A percentile compares a stretch with the other conserved stretches of the same genome.
phyloP scores from a whole-genome alignment of 2,329 filamentous ascomycete genomes.

The Colletotrichum graminicola region DNA sequence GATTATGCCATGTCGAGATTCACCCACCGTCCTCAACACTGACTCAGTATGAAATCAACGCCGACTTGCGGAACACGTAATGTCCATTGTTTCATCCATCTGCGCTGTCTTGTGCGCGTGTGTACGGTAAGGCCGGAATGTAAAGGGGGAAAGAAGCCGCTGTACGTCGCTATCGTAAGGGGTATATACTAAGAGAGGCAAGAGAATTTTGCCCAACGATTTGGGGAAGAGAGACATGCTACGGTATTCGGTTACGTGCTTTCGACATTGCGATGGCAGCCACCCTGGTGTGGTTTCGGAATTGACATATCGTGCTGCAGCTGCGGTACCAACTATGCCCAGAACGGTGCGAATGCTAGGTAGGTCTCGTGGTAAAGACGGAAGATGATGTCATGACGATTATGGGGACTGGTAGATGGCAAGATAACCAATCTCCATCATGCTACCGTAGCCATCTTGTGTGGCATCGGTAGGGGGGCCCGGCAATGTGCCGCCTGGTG shows the following conservation, averaged over 20 bases:
- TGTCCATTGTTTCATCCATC: not conserved
- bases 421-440: conserved; percentile 67
- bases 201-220: not conserved
- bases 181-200: conserved; percentile 10
- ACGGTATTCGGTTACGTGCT: not conserved
- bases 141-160: not conserved
- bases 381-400: not conserved
- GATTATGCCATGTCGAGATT: not conserved
- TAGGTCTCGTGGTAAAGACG: not conserved
- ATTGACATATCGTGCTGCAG: not conserved
- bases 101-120: not conserved
- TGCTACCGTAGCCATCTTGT: conserved; percentile 57
- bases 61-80: not conserved
- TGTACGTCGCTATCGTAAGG: conserved; percentile 4
- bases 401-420: conserved; percentile 52
- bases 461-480: conserved; percentile 63
- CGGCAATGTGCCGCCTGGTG: conserved; percentile 47
- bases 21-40: not conserved
- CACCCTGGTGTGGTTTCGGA: not conserved
- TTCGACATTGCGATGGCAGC: not conserved
- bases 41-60: too few species aligned
- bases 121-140: not conserved
- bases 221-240: not conserved
- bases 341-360: not conserved
- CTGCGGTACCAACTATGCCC: not conserved